phyloP scores from a whole-genome alignment of 1,284 basidiomycete genomes.

The Ceratorhiza oryzae-sativae region DNA sequence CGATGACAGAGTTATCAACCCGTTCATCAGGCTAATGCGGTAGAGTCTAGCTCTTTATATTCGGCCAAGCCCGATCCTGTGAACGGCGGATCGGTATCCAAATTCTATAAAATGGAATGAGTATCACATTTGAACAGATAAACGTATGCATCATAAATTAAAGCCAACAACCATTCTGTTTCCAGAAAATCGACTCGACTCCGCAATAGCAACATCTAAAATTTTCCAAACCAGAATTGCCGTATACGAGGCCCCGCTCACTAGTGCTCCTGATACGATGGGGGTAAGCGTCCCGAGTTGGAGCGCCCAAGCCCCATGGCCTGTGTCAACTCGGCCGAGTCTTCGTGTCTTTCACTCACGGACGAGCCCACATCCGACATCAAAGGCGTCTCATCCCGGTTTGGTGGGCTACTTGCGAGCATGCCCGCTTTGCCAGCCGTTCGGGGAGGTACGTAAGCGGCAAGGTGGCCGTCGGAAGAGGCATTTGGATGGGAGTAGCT shows the following conservation, averaged over 20 bases:
- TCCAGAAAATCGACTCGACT: too few relatives aligned
- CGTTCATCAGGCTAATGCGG: too few relatives aligned
- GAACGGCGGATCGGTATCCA: too few relatives aligned
- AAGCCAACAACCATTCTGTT: too few relatives aligned
- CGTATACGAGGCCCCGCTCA: background rate
- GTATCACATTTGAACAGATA: too few relatives aligned
- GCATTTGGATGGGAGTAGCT: background rate
- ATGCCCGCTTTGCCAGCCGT: background rate
- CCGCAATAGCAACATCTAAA: too few relatives aligned
- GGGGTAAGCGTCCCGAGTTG: constrained; percentile 15
- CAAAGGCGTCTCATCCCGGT: background rate
- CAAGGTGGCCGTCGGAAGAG: background rate
- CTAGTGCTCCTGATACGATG: constrained; percentile 10
- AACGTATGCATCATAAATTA: too few relatives aligned
- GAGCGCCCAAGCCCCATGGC: constrained; percentile 8
- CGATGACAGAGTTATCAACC: too few relatives aligned
- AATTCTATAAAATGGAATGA: too few relatives aligned
- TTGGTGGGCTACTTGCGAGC: constrained; percentile 1
- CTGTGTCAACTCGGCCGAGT: constrained; percentile 16
- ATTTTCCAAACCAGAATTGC: too few relatives aligned
- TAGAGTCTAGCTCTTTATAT: too few relatives aligned
- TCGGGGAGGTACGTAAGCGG: background rate
- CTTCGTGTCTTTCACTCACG: constrained; percentile 14
- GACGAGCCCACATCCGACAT: background rate
- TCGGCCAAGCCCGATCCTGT: too few relatives aligned